Conservation (phyloP, 148 eudicot species). For the Rhododendron kiyosumense region DNA sequence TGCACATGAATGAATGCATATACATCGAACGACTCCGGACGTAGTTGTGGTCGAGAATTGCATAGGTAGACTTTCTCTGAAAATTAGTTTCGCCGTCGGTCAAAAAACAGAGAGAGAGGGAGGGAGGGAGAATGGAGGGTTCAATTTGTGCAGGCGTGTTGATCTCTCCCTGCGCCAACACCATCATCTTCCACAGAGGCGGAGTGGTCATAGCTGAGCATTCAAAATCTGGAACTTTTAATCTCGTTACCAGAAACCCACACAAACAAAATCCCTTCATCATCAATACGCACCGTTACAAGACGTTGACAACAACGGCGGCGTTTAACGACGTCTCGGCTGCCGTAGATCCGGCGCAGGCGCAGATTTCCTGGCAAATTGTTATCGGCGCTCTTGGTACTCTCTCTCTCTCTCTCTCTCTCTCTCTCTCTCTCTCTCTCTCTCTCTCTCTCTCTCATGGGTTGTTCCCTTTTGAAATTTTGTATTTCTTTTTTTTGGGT, state of each 20-base stretch:
- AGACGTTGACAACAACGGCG: neutral
- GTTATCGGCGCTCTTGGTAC: conserved; percentile 61
- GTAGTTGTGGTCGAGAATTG: too few species aligned
- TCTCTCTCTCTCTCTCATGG: too few species aligned
- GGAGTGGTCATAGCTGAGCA: neutral
- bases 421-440: neutral
- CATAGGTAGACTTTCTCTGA: neutral
- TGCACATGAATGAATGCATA: too few species aligned
- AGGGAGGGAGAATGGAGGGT: conserved; percentile 1
- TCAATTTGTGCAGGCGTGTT: neutral
- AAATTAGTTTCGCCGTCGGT: neutral
- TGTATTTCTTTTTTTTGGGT: neutral
- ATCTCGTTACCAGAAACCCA: neutral
- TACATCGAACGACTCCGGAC: too few species aligned
- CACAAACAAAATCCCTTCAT: neutral
- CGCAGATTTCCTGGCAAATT: conserved; percentile 64
- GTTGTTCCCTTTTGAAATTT: neutral
- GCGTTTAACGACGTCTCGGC: conserved; percentile 23
- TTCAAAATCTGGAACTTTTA: neutral
- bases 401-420: neutral
- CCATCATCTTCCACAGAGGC: neutral
- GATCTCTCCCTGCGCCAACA: neutral
- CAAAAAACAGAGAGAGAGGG: neutral
- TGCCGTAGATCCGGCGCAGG: conserved; percentile 34
- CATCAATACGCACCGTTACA: neutral